Percentiles rank a stretch among this genome's conserved stretches.
These are phyloP conservation scores for Eremothecium gossypii DNA, from an alignment of 1,139 yeast species.

Conservation along the genomic window DNA sequence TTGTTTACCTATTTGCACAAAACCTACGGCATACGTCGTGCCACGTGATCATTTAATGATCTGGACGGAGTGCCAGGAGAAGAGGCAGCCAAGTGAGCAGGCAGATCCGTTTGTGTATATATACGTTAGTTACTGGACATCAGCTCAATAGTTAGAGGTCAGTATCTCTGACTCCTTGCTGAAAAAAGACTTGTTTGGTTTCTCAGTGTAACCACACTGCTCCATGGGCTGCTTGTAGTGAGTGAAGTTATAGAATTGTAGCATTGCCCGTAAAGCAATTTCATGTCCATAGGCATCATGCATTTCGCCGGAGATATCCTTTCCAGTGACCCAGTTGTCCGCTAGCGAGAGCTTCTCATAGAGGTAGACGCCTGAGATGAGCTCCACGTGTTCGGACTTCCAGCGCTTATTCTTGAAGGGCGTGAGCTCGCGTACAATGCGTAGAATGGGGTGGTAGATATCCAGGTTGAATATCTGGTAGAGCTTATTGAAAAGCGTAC, in stretches of 20 bases:
- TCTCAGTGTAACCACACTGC: constrained; percentile 44
- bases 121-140: not conserved
- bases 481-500: constrained; percentile 24
- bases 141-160: constrained; percentile 7
- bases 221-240: constrained; percentile 46
- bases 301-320: constrained; percentile 66
- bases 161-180: constrained; percentile 33
- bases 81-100: not conserved
- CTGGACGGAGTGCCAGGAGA: not conserved
- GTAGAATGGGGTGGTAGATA: constrained; percentile 63
- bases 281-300: constrained; percentile 82
- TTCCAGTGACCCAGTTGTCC: constrained; percentile 87
- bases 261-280: constrained; percentile 67
- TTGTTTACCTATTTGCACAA: constrained; percentile 2
- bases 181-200: constrained; percentile 31
- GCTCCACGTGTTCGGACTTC: constrained; percentile 89
- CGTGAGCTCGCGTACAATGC: constrained; percentile 65
- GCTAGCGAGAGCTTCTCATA: constrained; percentile 62
- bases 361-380: constrained; percentile 78
- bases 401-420: constrained; percentile 93
- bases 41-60: too few relatives aligned
- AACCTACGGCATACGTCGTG: not conserved
- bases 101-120: not conserved
- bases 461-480: constrained; percentile 44
- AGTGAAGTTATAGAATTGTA: constrained; percentile 68